phyloP scores from a whole-genome alignment of 2,329 filamentous ascomycete genomes.

The Venturia pyrina region DNA sequence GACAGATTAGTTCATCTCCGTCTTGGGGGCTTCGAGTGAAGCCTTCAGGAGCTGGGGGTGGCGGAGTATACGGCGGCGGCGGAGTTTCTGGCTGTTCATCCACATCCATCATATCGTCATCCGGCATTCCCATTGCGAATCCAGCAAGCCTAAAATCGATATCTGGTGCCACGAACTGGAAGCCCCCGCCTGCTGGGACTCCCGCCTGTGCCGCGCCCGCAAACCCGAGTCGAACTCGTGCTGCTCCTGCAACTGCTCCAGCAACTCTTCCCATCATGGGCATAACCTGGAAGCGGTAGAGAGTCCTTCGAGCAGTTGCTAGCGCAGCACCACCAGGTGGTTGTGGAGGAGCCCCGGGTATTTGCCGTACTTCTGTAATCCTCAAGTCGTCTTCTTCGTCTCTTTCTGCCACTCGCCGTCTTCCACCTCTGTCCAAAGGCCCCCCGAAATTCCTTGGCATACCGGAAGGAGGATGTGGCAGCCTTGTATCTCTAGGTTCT shows the following conservation, averaged over 20 bases:
- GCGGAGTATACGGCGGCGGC: conserved; percentile 30
- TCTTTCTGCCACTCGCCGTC: background rate
- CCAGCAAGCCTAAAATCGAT: conserved; percentile 33
- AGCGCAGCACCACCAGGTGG: background rate
- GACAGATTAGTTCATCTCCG: conserved; percentile 67
- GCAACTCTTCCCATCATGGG: background rate
- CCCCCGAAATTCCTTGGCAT: background rate
- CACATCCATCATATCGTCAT: background rate
- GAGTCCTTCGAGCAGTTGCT: background rate
- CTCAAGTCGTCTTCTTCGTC: conserved; percentile 2
- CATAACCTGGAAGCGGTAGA: background rate
- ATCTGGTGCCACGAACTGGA: conserved; percentile 15
- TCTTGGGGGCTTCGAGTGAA: conserved; percentile 71
- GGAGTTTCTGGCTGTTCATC: conserved; percentile 17
- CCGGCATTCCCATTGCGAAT: conserved; percentile 30
- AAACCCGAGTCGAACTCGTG: conserved; percentile 19
- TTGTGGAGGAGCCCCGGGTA: background rate
- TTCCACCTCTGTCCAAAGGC: background rate
- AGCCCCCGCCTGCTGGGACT: conserved; percentile 2
- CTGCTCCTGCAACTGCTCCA: background rate
- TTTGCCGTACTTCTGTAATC: background rate
- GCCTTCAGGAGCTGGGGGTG: conserved; percentile 55
- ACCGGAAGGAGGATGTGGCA: conserved; percentile 12
- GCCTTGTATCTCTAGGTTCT: background rate
- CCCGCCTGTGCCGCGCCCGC: background rate